Percentiles rank a stretch among this genome's conserved stretches.
These are phyloP conservation scores for Neltuma alba DNA, from an alignment of 306 rosid species.

Conservation along the genomic window DNA sequence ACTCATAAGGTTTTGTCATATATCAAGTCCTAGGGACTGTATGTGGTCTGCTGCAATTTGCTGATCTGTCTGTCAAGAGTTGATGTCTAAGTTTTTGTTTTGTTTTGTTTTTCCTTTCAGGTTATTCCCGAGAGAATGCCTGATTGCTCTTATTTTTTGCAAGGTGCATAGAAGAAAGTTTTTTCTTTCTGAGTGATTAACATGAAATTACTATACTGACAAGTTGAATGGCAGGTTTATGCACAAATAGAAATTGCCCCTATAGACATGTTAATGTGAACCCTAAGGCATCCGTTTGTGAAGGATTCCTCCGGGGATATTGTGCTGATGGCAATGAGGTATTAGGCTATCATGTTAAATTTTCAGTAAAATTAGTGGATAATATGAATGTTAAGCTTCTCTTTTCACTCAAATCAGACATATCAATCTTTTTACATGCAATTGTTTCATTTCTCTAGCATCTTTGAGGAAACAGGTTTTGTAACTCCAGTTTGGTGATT, in stretches of 20 bases:
- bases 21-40: conserved; percentile 37
- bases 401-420: background rate
- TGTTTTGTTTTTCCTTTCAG: conserved; percentile 47
- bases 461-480: background rate
- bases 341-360: conserved; percentile 30
- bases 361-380: conserved; percentile 7
- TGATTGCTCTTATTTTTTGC: conserved; percentile 90
- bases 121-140: conserved; percentile 98
- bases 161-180: conserved; percentile 56
- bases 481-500: background rate
- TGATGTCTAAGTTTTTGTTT: conserved; percentile 14
- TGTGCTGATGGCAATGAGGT: conserved; percentile 95
- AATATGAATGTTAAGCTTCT: conserved; percentile 16
- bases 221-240: conserved; percentile 75
- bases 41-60: conserved; percentile 36
- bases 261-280: conserved; percentile 96
- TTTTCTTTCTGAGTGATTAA: conserved; percentile 19
- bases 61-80: conserved; percentile 28
- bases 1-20: conserved; percentile 83
- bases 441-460: background rate
- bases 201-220: conserved; percentile 51
- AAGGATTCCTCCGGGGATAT: conserved; percentile 93
- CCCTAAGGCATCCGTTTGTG: conserved; percentile 82
- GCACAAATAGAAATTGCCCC: conserved; percentile 79
- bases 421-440: conserved; percentile 5